Evolutionary conservation across 495 filamentous ascomycete species (phyloP).

Genomic region (Penicillium atrosanguineum): DNA sequence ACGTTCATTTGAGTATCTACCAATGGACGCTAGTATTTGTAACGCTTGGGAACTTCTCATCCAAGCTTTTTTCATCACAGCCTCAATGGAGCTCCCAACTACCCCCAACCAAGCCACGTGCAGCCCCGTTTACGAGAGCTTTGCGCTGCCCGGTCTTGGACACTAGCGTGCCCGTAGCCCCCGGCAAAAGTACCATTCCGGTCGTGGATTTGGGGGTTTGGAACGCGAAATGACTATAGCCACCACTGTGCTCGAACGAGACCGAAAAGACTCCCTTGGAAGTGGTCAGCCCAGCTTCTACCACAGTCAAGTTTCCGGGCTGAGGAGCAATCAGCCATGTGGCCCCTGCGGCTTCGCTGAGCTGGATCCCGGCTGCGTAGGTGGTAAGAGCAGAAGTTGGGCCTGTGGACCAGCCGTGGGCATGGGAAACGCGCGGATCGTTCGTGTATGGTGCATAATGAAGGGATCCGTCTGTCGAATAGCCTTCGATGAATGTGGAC

Average conservation of each 20-base stretch:
- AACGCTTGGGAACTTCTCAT: background rate
- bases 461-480: constrained; percentile 49
- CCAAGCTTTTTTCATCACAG: background rate
- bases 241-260: background rate
- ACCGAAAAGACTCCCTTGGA: constrained; percentile 1
- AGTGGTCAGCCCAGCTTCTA: constrained; percentile 46
- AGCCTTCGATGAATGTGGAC: constrained; percentile 60
- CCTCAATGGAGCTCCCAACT: constrained; percentile 11
- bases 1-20: background rate
- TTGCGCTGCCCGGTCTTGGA: constrained; percentile 8
- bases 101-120: constrained; percentile 10
- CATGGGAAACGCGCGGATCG: constrained; percentile 51
- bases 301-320: constrained; percentile 45
- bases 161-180: constrained; percentile 6
- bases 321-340: constrained; percentile 48
- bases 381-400: constrained; percentile 51
- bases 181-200: constrained; percentile 14
- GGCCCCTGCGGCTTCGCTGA: constrained; percentile 39
- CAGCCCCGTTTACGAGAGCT: constrained; percentile 7
- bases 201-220: constrained; percentile 10
- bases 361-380: constrained; percentile 50
- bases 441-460: constrained; percentile 57
- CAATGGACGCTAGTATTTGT: too few species aligned
- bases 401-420: constrained; percentile 59
- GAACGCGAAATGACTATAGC: constrained; percentile 13